phyloP scores from a whole-genome alignment of 768 basidiomycete genomes.

The Tylopilus felleus region DNA sequence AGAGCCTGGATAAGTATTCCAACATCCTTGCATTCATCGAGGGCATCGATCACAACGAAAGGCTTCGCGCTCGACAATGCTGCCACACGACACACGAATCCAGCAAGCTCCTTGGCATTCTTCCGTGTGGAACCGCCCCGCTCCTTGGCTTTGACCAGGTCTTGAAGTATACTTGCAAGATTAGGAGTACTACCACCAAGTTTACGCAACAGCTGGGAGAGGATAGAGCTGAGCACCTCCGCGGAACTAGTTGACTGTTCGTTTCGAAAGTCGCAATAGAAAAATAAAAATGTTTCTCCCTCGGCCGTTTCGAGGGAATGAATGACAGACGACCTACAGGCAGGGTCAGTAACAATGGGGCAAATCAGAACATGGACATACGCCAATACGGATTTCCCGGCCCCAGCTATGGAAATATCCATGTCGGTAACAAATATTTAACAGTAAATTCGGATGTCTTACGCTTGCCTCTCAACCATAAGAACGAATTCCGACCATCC shows the following conservation, averaged over 20 bases:
- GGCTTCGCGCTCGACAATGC: background rate
- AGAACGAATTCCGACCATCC: too few species aligned
- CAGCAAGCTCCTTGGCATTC: background rate
- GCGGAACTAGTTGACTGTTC: background rate
- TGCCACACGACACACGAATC: background rate
- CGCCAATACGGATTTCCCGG: too few species aligned
- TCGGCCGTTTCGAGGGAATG: background rate
- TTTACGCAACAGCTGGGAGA: background rate
- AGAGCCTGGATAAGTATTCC: background rate
- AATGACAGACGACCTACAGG: background rate
- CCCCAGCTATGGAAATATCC: too few species aligned
- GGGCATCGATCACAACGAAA: background rate
- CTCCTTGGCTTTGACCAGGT: background rate
- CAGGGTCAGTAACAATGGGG: too few species aligned
- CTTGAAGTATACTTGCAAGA: background rate
- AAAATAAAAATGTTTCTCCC: background rate
- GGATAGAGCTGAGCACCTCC: background rate
- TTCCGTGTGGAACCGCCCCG: background rate
- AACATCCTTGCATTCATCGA: slow-evolving; percentile 2
- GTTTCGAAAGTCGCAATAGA: background rate
- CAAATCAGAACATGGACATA: too few species aligned
- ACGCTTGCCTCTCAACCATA: too few species aligned
- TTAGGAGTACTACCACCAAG: background rate
- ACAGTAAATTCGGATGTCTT: too few species aligned
- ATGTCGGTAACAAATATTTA: too few species aligned